These are phyloP conservation scores for Mycena rebaudengoi DNA, from an alignment of 768 basidiomycete genomes.

Conservation along the genomic window DNA sequence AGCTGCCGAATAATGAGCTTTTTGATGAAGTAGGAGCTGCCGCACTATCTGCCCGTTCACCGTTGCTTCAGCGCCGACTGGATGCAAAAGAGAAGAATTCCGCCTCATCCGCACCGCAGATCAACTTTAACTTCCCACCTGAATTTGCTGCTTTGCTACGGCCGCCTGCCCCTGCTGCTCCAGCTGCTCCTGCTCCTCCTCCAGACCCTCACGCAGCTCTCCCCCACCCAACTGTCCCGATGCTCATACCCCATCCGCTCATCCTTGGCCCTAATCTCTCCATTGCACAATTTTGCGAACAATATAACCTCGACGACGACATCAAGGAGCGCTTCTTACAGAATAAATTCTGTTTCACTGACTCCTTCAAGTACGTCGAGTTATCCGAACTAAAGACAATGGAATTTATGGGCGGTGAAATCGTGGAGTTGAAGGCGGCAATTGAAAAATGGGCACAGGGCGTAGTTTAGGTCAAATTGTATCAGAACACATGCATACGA, in stretches of 20 bases:
- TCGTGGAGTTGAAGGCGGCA: not conserved
- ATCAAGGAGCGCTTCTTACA: not conserved
- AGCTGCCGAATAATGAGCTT: conserved; percentile 20
- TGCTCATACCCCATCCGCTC: not conserved
- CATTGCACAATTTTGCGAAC: not conserved
- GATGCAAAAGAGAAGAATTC: conserved; percentile 5
- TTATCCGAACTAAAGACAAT: not conserved
- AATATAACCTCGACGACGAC: not conserved
- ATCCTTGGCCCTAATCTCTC: not conserved
- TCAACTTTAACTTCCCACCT: too few species aligned
- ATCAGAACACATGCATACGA: too few species aligned
- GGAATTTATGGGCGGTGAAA: not conserved
- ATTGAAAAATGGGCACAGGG: not conserved
- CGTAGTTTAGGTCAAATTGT: too few species aligned
- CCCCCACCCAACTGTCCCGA: too few species aligned
- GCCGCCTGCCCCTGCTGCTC: not conserved
- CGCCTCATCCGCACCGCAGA: too few species aligned
- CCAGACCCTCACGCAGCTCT: too few species aligned
- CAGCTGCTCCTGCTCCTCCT: not conserved
- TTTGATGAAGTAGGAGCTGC: conserved; percentile 22
- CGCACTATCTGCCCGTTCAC: conserved; percentile 22
- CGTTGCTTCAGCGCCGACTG: conserved; percentile 25
- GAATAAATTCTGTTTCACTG: not conserved
- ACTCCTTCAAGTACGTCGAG: not conserved
- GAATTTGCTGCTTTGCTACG: too few species aligned